Evolutionary conservation across 192 early-diverging fungal species (phyloP).

Genomic region (Kickxella alabastrina): DNA sequence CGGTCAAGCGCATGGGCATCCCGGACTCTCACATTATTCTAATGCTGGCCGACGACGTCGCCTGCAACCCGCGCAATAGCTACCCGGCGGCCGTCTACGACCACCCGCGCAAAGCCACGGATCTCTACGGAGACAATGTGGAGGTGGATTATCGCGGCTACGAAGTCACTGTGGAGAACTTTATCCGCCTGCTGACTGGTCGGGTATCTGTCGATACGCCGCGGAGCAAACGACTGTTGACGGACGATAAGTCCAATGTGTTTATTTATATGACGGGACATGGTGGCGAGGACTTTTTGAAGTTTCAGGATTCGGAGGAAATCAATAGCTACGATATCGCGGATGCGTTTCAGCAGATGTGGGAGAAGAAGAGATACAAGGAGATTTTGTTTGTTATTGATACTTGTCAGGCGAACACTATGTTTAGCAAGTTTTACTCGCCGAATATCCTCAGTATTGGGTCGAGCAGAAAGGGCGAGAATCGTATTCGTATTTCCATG

Average conservation of each 20-base stretch:
- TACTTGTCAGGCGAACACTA: conserved; percentile 97
- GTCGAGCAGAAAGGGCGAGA: conserved; percentile 79
- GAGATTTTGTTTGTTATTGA: conserved; percentile 99
- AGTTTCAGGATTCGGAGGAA: conserved; percentile 99
- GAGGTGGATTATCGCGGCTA: conserved; percentile 99
- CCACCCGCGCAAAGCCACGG: conserved; percentile 73
- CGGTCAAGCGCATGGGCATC: conserved; percentile 95
- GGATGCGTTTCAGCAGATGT: conserved; percentile 97
- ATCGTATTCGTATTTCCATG: conserved; percentile 80
- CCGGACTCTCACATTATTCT: conserved; percentile 98
- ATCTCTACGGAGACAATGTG: conserved; percentile 95
- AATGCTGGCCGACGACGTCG: conserved; percentile 99
- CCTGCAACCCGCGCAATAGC: conserved; percentile 93
- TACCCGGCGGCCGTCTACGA: conserved; percentile 92
- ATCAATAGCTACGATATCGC: conserved; percentile 93
- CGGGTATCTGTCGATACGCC: conserved; percentile 84
- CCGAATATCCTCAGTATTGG: conserved; percentile 93
- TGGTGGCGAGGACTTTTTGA: conserved; percentile 97
- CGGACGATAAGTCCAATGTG: conserved; percentile 94
- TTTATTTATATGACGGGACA: conserved; percentile 99
- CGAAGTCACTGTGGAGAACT: conserved; percentile 98
- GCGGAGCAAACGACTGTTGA: conserved; percentile 87
- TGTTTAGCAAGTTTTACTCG: conserved; percentile 90
- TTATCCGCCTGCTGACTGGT: conserved; percentile 88
- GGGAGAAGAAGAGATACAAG: conserved; percentile 91